Base-by-base conservation (phyloP, 1,284 basidiomycete genomes). In the Cutaneotrichosporon sp. region DNA sequence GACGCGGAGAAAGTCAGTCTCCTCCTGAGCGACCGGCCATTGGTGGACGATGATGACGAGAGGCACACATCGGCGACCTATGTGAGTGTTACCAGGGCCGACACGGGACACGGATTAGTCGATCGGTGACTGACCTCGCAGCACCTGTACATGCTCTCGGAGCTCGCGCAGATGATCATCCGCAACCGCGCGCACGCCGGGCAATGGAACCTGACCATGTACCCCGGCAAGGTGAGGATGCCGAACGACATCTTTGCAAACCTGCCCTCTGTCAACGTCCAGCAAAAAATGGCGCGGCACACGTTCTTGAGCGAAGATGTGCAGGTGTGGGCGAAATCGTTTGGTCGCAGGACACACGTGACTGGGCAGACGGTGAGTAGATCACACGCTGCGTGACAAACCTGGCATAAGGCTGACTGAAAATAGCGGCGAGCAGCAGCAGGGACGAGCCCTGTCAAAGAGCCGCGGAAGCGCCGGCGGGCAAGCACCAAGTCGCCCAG, bases 111-210 rank as follows among this genome's bases (percentile, higher is more conserved):
- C 18, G 40, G 40, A 16, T n/a, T n/a, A 7, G 31, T 5, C 14
- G 21, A 38, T 21, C 22, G 21, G 34, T 52, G 14, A 53, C 63
- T 66, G 60, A 66, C 18, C 31, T 9, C 16, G 5, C 73, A 97
- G 91, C 90, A 91, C 73, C 82, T 99, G 34, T 97, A 97, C 75
- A 85, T 88, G n/a, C 83, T 92, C 56, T 88, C 89, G 68, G 97
- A 99, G 73, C 83, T 99, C 5, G 88, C 94, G 0, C 91, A 97
- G 79, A 86, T 92, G 67, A 82, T 97, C 40, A 90, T 98, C 77
- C 90, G 89, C 72, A 81, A 82, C 0, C 85, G 86, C 22, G 89
- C 91, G 0, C 84, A 86, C 38, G 69, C 81, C 4, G 85, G 89
- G 57, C 85, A 84, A 4, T 97, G 95, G 92, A 85, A 84, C 3